Percentiles rank a stretch among this genome's conserved stretches.
These are phyloP conservation scores for Geranium incanum DNA, from an alignment of 441 rosid species.

Conservation along the genomic window DNA sequence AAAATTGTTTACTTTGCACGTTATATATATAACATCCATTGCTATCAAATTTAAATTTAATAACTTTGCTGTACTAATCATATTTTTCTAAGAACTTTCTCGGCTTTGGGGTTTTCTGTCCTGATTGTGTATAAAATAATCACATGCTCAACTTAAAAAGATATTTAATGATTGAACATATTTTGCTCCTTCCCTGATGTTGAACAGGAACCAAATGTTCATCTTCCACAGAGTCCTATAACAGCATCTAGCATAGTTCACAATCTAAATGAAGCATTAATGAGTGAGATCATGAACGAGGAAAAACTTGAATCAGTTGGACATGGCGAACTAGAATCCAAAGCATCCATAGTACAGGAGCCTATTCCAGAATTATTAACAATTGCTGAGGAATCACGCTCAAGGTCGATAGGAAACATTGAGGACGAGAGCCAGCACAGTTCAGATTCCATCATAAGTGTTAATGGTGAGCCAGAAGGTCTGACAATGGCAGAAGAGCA, in stretches of 20 bases:
- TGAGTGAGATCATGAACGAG: constrained; percentile 9
- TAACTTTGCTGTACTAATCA: not conserved
- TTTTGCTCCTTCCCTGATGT: constrained; percentile 16
- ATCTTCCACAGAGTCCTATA: constrained; percentile 20
- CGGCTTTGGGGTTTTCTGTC: not conserved
- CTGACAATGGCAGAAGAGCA: constrained; percentile 9
- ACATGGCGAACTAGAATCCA: constrained; percentile 18
- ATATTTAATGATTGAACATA: not conserved
- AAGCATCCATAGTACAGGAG: constrained; percentile 5
- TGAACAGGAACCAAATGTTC: constrained; percentile 17
- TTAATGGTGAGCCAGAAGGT: constrained; percentile 9
- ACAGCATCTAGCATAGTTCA: constrained; percentile 5
- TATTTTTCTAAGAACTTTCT: not conserved
- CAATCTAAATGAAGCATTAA: constrained; percentile 8
- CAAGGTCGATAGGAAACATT: not conserved
- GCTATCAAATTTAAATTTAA: not conserved
- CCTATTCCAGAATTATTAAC: not conserved
- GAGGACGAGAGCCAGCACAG: constrained; percentile 1
- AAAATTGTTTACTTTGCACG: not conserved
- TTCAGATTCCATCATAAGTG: not conserved
- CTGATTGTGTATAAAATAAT: not conserved
- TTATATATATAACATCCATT: not conserved
- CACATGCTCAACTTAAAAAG: not conserved
- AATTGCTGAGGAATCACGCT: not conserved
- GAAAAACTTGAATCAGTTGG: constrained; percentile 14